Conservation (phyloP, 179 eudicot species). For the Gypsophila paniculata region DNA sequence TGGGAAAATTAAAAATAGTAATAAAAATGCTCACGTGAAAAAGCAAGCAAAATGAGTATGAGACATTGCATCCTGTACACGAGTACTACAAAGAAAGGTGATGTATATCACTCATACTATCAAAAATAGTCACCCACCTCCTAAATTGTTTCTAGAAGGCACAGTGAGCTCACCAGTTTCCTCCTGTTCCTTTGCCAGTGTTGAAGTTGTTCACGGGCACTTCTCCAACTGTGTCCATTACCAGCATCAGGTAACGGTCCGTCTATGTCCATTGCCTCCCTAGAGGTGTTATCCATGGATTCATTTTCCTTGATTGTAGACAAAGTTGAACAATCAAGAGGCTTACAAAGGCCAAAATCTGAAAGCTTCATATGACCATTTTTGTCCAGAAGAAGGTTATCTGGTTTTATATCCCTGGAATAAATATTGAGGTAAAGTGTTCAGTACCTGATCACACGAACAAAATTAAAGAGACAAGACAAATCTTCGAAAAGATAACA, state of each 20-base stretch:
- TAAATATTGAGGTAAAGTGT: conserved; percentile 17
- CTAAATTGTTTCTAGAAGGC: background rate
- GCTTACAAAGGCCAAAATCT: conserved; percentile 97
- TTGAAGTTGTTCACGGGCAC: conserved; percentile 93
- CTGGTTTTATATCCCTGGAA: conserved; percentile 93
- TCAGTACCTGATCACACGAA: no score
- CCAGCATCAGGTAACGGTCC: conserved; percentile 65
- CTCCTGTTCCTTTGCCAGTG: conserved; percentile 99
- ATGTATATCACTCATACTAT: no score
- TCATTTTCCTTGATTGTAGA: conserved; percentile 84
- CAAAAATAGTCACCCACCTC: background rate
- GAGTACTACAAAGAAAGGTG: no score
- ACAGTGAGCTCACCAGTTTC: conserved; percentile 35
- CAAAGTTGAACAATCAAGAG: conserved; percentile 89
- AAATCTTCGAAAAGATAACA: no score
- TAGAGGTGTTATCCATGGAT: conserved; percentile 60
- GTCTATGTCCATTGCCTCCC: conserved; percentile 90
- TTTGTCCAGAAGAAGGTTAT: conserved; percentile 90
- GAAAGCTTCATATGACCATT: conserved; percentile 99
- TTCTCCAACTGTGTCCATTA: conserved; percentile 72
- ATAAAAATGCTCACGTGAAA: no score
- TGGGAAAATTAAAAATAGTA: no score
- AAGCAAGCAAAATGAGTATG: no score
- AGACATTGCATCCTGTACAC: no score
- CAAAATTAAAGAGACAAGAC: no score